Evolutionary conservation across 2,329 filamentous ascomycete genomes (phyloP).

Genomic region (Fusarium nanum): DNA sequence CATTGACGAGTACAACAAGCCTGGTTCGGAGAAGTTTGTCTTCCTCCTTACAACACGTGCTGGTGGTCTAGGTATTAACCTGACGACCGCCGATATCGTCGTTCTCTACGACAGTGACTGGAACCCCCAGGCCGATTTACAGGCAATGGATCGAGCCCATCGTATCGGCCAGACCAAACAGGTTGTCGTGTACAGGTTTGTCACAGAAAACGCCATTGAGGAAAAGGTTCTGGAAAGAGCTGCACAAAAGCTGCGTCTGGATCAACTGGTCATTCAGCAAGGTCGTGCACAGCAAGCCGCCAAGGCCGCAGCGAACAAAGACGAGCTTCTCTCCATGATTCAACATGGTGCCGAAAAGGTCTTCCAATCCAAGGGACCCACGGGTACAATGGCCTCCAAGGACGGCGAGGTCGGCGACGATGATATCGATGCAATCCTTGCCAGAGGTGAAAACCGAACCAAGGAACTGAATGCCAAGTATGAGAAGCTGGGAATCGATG

Average conservation of each 20-base stretch:
- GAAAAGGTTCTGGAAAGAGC: constrained; percentile 98
- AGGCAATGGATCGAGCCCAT: constrained; percentile 98
- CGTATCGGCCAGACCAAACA: constrained; percentile 99
- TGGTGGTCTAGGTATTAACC: constrained; percentile 95
- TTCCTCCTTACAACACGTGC: constrained; percentile 96
- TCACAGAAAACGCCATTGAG: constrained; percentile 98
- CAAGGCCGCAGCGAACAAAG: constrained; percentile 93
- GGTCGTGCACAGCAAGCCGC: constrained; percentile 90
- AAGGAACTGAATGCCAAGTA: constrained; percentile 93
- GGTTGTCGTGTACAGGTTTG: constrained; percentile 94
- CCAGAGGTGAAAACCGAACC: constrained; percentile 87
- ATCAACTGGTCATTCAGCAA: constrained; percentile 98
- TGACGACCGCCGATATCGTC: constrained; percentile 95
- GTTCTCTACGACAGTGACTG: constrained; percentile 98
- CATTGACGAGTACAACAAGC: constrained; percentile 98
- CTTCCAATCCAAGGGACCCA: constrained; percentile 78
- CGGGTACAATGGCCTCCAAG: constrained; percentile 69
- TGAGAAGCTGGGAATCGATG: constrained; percentile 95
- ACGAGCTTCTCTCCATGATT: constrained; percentile 97
- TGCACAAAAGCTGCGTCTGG: constrained; percentile 94
- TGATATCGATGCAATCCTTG: constrained; percentile 89
- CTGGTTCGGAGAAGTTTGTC: constrained; percentile 93
- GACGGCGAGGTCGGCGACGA: constrained; percentile 79
- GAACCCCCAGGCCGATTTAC: constrained; percentile 98
- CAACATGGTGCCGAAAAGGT: constrained; percentile 98